Evolutionary conservation across 139 green algal species (phyloP).

Genomic region (Bryopsis sp.): DNA sequence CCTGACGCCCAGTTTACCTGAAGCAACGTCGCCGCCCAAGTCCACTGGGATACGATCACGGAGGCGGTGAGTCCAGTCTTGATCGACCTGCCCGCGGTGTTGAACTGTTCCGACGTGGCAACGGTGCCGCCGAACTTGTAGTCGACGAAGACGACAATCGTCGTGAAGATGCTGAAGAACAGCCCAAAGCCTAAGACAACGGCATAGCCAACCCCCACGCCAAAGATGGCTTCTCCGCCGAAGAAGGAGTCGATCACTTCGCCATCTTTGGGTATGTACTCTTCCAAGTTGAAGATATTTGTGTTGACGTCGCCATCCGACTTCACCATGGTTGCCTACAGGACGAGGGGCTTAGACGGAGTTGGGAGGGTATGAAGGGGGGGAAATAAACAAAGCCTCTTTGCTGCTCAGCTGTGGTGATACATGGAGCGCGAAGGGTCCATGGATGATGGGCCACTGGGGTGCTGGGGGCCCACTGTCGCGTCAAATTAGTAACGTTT

Average conservation of each 20-base stretch:
- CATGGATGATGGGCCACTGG: too few species aligned
- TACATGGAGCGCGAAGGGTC: too few species aligned
- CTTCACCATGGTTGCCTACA: conserved; percentile 1
- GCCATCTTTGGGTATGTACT: too few species aligned
- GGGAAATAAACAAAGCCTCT: too few species aligned
- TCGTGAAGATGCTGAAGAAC: conserved; percentile 32
- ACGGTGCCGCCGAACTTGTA: conserved; percentile 26
- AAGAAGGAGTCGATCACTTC: not conserved
- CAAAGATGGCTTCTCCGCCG: not conserved
- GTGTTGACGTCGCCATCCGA: not conserved
- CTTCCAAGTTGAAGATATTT: not conserved
- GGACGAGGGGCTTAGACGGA: too few species aligned
- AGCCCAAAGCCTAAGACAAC: conserved; percentile 33
- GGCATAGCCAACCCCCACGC: conserved; percentile 22
- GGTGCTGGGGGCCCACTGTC: too few species aligned
- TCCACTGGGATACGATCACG: conserved; percentile 42
- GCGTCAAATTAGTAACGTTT: too few species aligned
- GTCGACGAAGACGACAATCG: conserved; percentile 28
- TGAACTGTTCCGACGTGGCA: conserved; percentile 41
- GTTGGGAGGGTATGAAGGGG: too few species aligned
- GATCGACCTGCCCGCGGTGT: conserved; percentile 50
- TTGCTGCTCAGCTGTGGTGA: too few species aligned
- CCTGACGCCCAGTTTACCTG: too few species aligned
- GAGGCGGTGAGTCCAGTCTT: conserved; percentile 55
- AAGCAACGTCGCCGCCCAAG: conserved; percentile 50